Evolutionary conservation across 352 stramenopile species (phyloP).

Genomic region (Globisporangium carolinianum): DNA sequence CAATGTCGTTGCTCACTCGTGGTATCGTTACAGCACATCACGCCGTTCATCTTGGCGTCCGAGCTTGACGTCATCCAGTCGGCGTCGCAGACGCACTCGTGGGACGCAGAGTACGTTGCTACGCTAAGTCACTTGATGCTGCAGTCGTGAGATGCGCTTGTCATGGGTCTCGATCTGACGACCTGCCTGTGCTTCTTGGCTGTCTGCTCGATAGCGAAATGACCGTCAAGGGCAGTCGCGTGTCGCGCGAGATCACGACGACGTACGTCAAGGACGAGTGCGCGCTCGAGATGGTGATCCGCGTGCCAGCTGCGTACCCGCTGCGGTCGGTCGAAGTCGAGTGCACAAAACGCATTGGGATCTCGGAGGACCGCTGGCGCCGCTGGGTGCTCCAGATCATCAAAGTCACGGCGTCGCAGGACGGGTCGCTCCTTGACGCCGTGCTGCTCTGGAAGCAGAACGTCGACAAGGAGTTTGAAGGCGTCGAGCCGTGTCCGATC

Average conservation of each 20-base stretch:
- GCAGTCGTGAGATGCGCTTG: not conserved
- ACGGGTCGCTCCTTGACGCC: constrained; percentile 87
- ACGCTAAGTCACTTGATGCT: constrained; percentile 2
- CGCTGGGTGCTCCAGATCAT: constrained; percentile 92
- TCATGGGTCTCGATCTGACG: constrained; percentile 1
- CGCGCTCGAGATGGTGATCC: constrained; percentile 86
- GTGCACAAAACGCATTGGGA: constrained; percentile 87
- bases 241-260: constrained; percentile 86
- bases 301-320: constrained; percentile 84
- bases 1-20: not conserved
- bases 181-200: not conserved
- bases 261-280: constrained; percentile 93
- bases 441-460: constrained; percentile 91
- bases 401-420: constrained; percentile 81
- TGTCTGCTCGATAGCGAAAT: constrained; percentile 44
- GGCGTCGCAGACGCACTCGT: constrained; percentile 41
- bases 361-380: constrained; percentile 87
- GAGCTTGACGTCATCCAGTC: constrained; percentile 77
- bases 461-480: constrained; percentile 90
- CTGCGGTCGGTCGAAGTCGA: constrained; percentile 88
- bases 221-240: constrained; percentile 79
- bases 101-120: constrained; percentile 52
- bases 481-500: constrained; percentile 89
- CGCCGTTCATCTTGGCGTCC: constrained; percentile 63
- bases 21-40: constrained; percentile 39